phyloP scores from a whole-genome alignment of 345 rosid genomes.

The Raphanus raphanistrum region DNA sequence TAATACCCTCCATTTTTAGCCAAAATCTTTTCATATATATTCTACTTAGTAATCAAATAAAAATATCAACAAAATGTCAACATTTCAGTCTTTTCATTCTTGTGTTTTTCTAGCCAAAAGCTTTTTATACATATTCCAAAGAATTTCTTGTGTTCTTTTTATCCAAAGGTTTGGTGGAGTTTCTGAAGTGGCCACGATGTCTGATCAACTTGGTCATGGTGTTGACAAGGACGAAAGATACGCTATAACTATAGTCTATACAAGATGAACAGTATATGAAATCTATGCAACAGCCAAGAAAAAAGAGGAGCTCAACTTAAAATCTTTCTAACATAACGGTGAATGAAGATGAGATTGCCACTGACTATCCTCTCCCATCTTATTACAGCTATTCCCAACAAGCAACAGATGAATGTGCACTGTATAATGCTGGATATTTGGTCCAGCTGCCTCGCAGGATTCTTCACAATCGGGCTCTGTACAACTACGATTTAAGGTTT shows the following conservation, averaged over 20 bases:
- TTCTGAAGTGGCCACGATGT: background rate
- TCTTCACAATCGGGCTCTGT: constrained; percentile 48
- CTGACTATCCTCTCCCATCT: constrained; percentile 48
- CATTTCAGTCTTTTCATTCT: background rate
- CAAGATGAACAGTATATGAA: background rate
- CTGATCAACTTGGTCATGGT: too few relatives aligned
- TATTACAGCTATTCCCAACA: constrained; percentile 50
- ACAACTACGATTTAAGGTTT: constrained; percentile 54
- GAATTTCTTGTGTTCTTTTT: background rate
- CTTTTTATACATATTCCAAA: background rate
- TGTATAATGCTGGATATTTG: constrained; percentile 43
- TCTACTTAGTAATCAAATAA: background rate
- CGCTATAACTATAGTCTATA: too few relatives aligned
- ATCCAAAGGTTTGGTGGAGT: constrained; percentile 40
- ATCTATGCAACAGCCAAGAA: constrained; percentile 50
- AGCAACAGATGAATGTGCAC: constrained; percentile 69
- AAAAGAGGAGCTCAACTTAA: constrained; percentile 35
- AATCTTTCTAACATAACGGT: too few relatives aligned
- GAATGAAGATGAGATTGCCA: background rate
- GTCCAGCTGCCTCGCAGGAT: constrained; percentile 58
- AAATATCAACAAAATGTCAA: background rate
- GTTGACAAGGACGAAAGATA: too few relatives aligned
- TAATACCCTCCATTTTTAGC: background rate
- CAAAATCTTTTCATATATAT: background rate
- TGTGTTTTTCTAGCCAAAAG: background rate